Base-by-base conservation (phyloP, 179 eudicot species). In the Beta corolliflora region DNA sequence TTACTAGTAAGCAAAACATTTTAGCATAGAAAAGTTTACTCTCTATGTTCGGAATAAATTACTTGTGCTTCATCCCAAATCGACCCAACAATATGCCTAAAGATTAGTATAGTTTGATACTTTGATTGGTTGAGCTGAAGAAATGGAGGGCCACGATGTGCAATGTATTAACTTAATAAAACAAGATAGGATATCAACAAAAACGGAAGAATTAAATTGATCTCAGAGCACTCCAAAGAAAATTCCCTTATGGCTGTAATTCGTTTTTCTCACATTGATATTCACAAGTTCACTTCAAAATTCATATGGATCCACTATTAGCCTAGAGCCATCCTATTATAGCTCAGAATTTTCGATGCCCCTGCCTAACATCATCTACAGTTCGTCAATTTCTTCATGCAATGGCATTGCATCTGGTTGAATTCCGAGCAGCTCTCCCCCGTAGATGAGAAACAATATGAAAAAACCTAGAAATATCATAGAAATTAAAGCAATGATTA, bases 381-480 rank as follows among this genome's bases (percentile, higher is more conserved):
- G 25, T 82, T 85, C 87, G 79, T 82, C 81, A 25, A 7, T 16
- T 3, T 55, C 48, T 25, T 76, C 84, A 61, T 21, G 15, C 18
- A 82, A 64, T 5, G 87, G 85, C 85, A 82, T 82, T 31, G 83
- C 76, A 65, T 85, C 87, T 18, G 87, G 87, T 14, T 63, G 81
- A 46, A 50, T 50, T 69, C 85, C 81, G 7, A 82, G 83, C 54
- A 85, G 23, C 48, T 52, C 85, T 73, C 76, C 82, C 19, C 79
- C 25, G 48, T 64, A 76, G 2, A 71, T 19, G 18, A 85, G 61
- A 54, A 80, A 72, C 55, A 85, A 10, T 5, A 77, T 55, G 21
- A 85, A 18, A 54, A 70, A 82, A 36, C 67, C 67, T 46, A 83
- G 29, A 60, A 65, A 63, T 52, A 82, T 1, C 31, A 71, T 4